Evolutionary conservation across 768 basidiomycete genomes (phyloP), one percentile per base, ranked within the genome.

Genomic region (Mrakia blollopis): DNA sequence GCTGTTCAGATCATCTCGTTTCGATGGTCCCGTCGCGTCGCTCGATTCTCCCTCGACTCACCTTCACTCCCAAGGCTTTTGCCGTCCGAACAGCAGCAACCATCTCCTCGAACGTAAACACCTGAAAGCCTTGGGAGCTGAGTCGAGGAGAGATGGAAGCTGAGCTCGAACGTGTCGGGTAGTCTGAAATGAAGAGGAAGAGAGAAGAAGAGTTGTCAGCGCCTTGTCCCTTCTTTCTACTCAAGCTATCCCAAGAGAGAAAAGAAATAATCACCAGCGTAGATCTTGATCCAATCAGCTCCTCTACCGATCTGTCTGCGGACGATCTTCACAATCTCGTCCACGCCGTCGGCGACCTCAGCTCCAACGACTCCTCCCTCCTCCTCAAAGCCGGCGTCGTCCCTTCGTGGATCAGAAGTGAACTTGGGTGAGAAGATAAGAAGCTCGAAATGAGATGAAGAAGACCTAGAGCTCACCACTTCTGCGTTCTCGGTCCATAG

Each of bases 231-330:
- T 44, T 7, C 44, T 44, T 14, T 44, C 14, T 11, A 2, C 14
- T 44, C 44, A 14, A 44, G 14, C 5, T 6, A n/a, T n/a, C n/a
- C n/a, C n/a, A n/a, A n/a, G 23, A 54, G 23, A 16, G 52, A 54
- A 10, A 54, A 1, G 3, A 23, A 5, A 2, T 2, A 54, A 2
- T 21, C 10, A 23, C 52, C 52, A 21, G 52, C 25, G 30, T 75
- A 74, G n/a, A 88, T 87, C 86, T 90, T 90, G 79, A 91, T 88
- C 88, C 87, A 89, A 82, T 90, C 90, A 6, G 89, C 87, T 10
- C 89, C 89, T 18, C 88, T 87, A 41, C 89, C 89, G 74, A 90
- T 86, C 79, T 90, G 90, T 76, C 85, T 85, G 37, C 89, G 85
- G 8, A 89, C 88, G 18, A 87, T 89, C 77, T 85, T 85, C 57